Base-by-base conservation (phyloP, 2,329 filamentous ascomycete genomes). In the Colletotrichum eremochloae region DNA sequence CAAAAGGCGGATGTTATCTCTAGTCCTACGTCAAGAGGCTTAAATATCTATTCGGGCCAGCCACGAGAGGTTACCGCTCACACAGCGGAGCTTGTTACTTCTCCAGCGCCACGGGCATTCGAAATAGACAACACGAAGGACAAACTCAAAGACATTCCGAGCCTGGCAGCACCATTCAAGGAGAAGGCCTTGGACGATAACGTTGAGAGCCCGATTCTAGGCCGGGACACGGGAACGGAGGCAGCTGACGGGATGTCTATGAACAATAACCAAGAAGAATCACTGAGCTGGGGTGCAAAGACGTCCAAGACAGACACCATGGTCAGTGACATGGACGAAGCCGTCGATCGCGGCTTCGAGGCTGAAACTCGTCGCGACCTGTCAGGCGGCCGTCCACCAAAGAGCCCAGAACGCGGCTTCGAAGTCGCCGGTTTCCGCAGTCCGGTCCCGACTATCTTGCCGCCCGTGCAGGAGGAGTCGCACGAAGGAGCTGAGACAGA, bases 381-480 rank as follows among this genome's bases (percentile, higher is more conserved):
- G 50, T 61, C 74, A 40, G 74, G 68, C 33, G 77, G 76, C 14
- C 63, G 33, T 46, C 48, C 48, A n/a, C 46, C 29, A 56, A 60
- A 40, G 24, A 73, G 53, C 60, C 53, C 56, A 24, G 67, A 69
- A 42, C 53, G 66, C 57, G 74, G 33, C 33, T 67, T 61, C 72
- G 76, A 61, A 75, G 76, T 38, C 1, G 29, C 48, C 36, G 85
- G 85, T 53, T 82, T 84, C 68, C 81, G 82, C 68, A 82, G 83
- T 60, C 84, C 83, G 3, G 81, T 84, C 29, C 80, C 83, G 7
- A 82, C 84, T 67, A 80, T 80, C n/a, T 78, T 90, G 58, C 82
- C 88, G 5, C 85, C 87, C 0, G 88, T 90, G 5, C 82, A 84
- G 75, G 88, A 86, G 74, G 85, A 90, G 75, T 80, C 82, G 11